phyloP scores from a whole-genome alignment of 257 asterid species.

The Forsythia suspensa region DNA sequence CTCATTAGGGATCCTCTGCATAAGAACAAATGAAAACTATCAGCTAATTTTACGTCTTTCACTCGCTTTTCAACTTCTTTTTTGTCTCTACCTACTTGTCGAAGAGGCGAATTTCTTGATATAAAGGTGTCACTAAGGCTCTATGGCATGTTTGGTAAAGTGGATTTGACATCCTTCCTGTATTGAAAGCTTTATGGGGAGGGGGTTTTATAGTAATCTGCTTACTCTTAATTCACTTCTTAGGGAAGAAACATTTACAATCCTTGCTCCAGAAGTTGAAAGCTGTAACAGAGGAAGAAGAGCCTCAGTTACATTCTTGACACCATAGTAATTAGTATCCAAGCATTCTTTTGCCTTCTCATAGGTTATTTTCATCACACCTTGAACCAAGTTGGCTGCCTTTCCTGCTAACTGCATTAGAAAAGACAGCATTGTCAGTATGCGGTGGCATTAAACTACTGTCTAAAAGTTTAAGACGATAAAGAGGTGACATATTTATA shows the following conservation, averaged over 20 bases:
- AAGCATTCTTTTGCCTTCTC: conserved; percentile 60
- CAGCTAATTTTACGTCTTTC: not conserved
- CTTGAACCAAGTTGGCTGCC: conserved; percentile 52
- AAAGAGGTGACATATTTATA: not conserved
- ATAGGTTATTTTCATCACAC: conserved; percentile 54
- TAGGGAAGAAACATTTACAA: conserved; percentile 69
- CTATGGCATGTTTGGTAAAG: too few relatives aligned
- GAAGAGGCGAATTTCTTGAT: not conserved
- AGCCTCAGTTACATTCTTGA: conserved; percentile 70
- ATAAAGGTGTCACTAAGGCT: not conserved
- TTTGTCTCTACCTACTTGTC: not conserved
- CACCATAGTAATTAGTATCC: conserved; percentile 72
- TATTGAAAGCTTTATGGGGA: too few relatives aligned
- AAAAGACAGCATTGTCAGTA: not conserved
- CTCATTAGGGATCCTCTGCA: conserved; percentile 69
- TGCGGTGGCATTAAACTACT: not conserved
- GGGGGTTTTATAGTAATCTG: not conserved
- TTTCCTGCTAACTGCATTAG: conserved; percentile 68
- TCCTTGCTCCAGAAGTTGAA: conserved; percentile 64
- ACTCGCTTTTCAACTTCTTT: not conserved
- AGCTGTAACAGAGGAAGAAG: conserved; percentile 66
- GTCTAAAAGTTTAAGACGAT: not conserved
- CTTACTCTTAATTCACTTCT: conserved; percentile 71
- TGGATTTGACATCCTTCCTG: too few relatives aligned
- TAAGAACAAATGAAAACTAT: conserved; percentile 1